phyloP scores from a whole-genome alignment of 1,284 basidiomycete genomes.

The Coriolopsis trogii region DNA sequence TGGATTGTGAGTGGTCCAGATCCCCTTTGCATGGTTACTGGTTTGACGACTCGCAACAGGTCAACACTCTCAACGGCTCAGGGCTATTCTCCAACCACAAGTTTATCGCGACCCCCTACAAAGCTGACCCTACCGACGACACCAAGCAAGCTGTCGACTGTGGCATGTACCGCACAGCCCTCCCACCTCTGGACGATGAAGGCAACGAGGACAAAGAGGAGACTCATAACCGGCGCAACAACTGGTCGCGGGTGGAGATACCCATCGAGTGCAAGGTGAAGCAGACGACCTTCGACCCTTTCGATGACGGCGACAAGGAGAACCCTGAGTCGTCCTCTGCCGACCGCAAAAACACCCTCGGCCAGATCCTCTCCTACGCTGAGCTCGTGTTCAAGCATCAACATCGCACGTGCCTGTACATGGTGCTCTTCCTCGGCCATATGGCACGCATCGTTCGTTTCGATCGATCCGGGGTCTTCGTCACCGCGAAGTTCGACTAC shows the following conservation, averaged over 20 bases:
- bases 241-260: slow-evolving; percentile 8
- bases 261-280: slow-evolving; percentile 6
- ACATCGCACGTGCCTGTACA: background rate
- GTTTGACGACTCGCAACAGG: too few species aligned
- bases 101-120: background rate
- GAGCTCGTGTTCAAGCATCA: background rate
- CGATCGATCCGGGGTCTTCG: background rate
- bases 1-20: too few species aligned
- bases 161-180: slow-evolving; percentile 1
- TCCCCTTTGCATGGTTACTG: too few species aligned
- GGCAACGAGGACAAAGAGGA: background rate
- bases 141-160: background rate
- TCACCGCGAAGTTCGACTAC: slow-evolving; percentile 3
- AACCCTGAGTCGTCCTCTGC: too few species aligned
- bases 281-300: background rate
- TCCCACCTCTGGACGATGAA: background rate
- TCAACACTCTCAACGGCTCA: slow-evolving; percentile 15
- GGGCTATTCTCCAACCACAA: background rate
- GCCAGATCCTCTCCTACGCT: too few species aligned
- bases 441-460: background rate
- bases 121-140: background rate
- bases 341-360: too few species aligned
- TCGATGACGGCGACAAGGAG: background rate
- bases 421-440: background rate
- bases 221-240: background rate